These are phyloP conservation scores for Typha latifolia DNA, from an alignment of 176 grass and related monocot genomes.

Conservation along the genomic window DNA sequence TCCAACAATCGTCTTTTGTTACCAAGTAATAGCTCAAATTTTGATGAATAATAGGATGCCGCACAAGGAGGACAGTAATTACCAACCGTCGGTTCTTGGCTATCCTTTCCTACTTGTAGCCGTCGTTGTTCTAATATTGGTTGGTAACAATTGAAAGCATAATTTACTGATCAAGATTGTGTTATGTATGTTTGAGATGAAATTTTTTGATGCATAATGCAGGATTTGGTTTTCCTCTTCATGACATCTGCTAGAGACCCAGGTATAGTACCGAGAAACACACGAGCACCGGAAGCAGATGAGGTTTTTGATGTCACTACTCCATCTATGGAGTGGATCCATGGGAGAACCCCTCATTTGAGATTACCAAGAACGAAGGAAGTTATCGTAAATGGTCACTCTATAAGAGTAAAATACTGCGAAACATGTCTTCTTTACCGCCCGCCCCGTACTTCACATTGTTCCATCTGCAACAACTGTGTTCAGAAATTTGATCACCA, in stretches of 20 bases:
- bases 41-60: neutral
- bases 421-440: constrained; percentile 53
- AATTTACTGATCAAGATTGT: too few relatives aligned
- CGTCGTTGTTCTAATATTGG: constrained; percentile 24
- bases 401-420: constrained; percentile 47
- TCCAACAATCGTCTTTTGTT: constrained; percentile 35
- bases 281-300: constrained; percentile 34
- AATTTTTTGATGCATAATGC: neutral
- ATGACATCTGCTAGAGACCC: constrained; percentile 48
- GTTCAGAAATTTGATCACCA: constrained; percentile 68
- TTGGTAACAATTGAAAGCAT: constrained; percentile 1
- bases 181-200: too few relatives aligned
- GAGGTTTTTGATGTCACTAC: constrained; percentile 16
- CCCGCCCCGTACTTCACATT: constrained; percentile 40
- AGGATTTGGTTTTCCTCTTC: constrained; percentile 46
- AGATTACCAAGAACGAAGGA: constrained; percentile 37
- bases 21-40: constrained; percentile 29
- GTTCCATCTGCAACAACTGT: constrained; percentile 63
- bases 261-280: constrained; percentile 52
- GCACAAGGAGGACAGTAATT: neutral
- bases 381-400: constrained; percentile 27
- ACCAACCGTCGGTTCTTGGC: too few relatives aligned
- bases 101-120: constrained; percentile 1
- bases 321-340: constrained; percentile 55
- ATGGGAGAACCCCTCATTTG: constrained; percentile 36